phyloP scores from a whole-genome alignment of 257 asterid genomes.

The Asclepias syriaca region DNA sequence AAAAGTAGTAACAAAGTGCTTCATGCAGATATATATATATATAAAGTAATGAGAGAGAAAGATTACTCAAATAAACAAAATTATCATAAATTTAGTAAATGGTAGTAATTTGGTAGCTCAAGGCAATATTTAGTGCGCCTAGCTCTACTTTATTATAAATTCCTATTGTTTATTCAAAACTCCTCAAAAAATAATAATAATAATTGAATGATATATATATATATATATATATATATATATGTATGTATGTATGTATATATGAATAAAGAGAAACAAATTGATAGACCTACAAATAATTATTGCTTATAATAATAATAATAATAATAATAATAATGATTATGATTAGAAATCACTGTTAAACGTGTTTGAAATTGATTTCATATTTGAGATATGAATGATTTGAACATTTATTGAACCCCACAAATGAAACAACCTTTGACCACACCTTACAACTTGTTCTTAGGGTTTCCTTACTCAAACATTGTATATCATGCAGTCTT shows the following conservation, averaged over 20 bases:
- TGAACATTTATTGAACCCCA: constrained; percentile 2
- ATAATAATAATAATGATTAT: neutral
- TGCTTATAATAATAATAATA: too few species aligned
- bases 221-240: too few species aligned
- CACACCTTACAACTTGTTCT: neutral
- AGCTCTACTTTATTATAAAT: neutral
- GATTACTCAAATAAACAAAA: neutral
- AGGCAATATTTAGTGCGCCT: neutral
- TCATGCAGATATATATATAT: neutral
- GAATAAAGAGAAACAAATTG: neutral
- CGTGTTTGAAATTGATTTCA: neutral
- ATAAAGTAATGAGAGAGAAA: neutral
- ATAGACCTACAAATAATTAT: neutral
- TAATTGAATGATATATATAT: too few species aligned
- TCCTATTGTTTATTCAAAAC: neutral
- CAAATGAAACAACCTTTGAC: constrained; percentile 3
- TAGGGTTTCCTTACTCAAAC: neutral
- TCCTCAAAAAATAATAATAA: too few species aligned
- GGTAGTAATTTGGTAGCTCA: neutral
- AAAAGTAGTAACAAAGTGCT: neutral
- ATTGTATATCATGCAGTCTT: neutral
- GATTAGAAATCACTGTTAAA: neutral
- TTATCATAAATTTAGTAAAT: neutral
- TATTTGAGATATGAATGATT: neutral
- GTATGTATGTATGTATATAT: too few species aligned